Evolutionary conservation across 768 basidiomycete genomes (phyloP), one percentile per base, ranked within the genome.

Genomic region (Lactifluus hygrophoroides): DNA sequence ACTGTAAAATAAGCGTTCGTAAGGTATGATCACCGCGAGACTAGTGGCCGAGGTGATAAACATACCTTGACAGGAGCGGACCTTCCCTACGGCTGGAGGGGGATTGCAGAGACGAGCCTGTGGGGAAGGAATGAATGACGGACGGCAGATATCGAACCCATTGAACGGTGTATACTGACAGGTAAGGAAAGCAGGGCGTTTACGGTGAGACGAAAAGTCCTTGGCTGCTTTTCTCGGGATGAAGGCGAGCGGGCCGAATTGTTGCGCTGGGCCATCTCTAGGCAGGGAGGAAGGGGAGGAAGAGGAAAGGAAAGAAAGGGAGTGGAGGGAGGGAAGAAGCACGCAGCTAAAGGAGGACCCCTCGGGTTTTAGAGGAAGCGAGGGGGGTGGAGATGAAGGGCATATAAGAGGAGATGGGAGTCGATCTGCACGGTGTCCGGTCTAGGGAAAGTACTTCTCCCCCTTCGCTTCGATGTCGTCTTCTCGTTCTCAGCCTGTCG

Each of bases 31-130:
- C 37, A 30, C 23, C n/a, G 43, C 13, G 16, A 38, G 30, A 34
- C 17, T 13, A 23, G 1, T 5, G 6, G 27, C 58, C 17, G 27
- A 47, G 42, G 28, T 37, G 14, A 46, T 51, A 21, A 21, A 68
- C 68, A 44, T 57, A 80, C 81, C 79, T 50, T 77, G 74, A 67
- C 80, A 86, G 1, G 86, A 86, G 59, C 85, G 77, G 55, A 85
- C 83, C 69, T 85, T 85, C 35, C 79, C 81, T 0, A 84, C 77
- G 6, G 84, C 78, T 5, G 85, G 83, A 7, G 85, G 84, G 1
- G 84, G 85, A 55, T 85, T 83, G 64, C 84, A 86, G 40, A 85
- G 72, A 11, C 84, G 82, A 60, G 65, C 64, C 74, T 74, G 43
- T 16, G 37, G 44, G 10, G 14, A 53, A 23, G 32, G 58, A n/a